Evolutionary conservation across 805 yeast species (phyloP).

Genomic region (Zygosaccharomyces rouxii): DNA sequence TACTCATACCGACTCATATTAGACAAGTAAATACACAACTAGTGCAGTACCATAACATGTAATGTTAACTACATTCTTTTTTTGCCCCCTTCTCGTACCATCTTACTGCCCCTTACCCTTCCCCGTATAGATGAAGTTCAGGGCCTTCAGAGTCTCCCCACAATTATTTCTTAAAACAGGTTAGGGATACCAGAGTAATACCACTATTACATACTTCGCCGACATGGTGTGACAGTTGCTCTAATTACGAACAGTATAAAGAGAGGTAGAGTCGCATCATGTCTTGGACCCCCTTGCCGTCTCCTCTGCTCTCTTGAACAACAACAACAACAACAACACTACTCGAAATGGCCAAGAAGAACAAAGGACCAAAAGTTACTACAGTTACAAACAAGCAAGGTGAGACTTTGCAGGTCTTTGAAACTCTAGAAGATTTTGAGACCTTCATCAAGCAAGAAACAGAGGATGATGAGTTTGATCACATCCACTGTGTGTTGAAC

Average conservation of each 20-base stretch:
- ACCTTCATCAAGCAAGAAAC: slow-evolving; percentile 63
- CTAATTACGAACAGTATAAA: background rate
- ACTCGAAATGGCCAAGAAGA: slow-evolving; percentile 28
- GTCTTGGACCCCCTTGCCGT: background rate
- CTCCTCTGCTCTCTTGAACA: too few species aligned
- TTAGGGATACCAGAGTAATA: background rate
- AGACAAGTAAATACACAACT: too few species aligned
- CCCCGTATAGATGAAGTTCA: background rate
- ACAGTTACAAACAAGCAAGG: slow-evolving; percentile 31
- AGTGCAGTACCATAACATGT: too few species aligned
- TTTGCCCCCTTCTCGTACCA: too few species aligned
- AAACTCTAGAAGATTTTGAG: slow-evolving; percentile 59
- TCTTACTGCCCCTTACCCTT: background rate
- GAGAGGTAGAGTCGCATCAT: background rate
- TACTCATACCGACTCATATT: too few species aligned
- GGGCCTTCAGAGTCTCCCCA: background rate
- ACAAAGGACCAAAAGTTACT: slow-evolving; percentile 30
- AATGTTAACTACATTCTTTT: too few species aligned
- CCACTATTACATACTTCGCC: background rate
- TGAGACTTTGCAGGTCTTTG: slow-evolving; percentile 44
- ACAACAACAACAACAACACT: background rate
- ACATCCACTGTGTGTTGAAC: slow-evolving; percentile 59
- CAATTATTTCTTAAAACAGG: background rate
- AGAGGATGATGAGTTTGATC: slow-evolving; percentile 71
- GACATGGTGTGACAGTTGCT: background rate